Evolutionary conservation across 306 rosid genomes (phyloP).

Genomic region (Vigna radiata): DNA sequence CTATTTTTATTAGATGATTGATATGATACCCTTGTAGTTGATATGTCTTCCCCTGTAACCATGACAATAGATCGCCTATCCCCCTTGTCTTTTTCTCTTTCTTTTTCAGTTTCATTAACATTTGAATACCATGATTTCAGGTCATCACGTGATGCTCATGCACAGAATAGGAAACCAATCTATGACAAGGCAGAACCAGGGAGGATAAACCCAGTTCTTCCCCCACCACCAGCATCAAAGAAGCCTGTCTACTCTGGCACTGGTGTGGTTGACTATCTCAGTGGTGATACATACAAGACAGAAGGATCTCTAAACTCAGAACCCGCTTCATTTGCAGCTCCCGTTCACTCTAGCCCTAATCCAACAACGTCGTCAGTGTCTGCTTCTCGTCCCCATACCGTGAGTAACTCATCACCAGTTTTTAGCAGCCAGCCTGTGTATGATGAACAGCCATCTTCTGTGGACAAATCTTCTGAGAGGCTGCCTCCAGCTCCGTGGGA

Average conservation of each 20-base stretch:
- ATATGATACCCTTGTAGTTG: constrained; percentile 6
- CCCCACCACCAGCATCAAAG: constrained; percentile 86
- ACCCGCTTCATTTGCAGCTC: constrained; percentile 50
- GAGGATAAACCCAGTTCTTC: constrained; percentile 63
- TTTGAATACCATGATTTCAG: constrained; percentile 56
- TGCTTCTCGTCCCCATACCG: constrained; percentile 49
- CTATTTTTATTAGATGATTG: constrained; percentile 25
- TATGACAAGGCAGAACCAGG: constrained; percentile 55
- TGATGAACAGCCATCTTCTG: constrained; percentile 69
- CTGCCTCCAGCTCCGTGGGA: constrained; percentile 84
- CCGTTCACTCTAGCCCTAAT: constrained; percentile 53
- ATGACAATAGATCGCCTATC: constrained; percentile 1
- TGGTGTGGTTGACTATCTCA: constrained; percentile 80
- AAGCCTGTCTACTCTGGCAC: constrained; percentile 67
- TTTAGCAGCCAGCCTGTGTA: constrained; percentile 61
- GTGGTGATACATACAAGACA: constrained; percentile 85
- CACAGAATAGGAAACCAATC: constrained; percentile 62
- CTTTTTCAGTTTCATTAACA: constrained; percentile 20
- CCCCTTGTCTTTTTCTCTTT: not conserved
- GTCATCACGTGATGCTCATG: constrained; percentile 67
- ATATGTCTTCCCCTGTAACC: not conserved
- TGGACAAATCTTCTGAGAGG: constrained; percentile 61
- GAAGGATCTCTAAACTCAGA: constrained; percentile 57
- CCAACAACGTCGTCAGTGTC: constrained; percentile 53
- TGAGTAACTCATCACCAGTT: constrained; percentile 54